Evolutionary conservation across 2,329 filamentous ascomycete species (phyloP).

Genomic region (Pseudocercospora pini-densiflorae): DNA sequence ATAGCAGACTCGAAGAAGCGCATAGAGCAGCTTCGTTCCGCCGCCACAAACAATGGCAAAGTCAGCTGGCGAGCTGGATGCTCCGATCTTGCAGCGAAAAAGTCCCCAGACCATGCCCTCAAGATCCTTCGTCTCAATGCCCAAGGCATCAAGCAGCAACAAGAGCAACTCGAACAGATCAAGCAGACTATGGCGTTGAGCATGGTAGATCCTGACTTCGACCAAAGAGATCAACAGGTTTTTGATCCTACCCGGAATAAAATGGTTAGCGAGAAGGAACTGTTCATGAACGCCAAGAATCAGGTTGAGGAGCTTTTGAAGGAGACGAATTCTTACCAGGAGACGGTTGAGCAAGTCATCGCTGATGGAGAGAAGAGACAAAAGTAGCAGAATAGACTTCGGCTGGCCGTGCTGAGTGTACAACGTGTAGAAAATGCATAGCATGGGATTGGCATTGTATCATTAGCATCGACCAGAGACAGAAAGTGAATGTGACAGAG

Average conservation of each 20-base stretch:
- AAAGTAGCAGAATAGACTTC: not conserved
- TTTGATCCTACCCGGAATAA: conserved; percentile 9
- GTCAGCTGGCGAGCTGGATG: conserved; percentile 14
- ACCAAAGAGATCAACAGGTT: conserved; percentile 2
- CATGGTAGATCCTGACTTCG: conserved; percentile 9
- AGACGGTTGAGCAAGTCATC: not conserved
- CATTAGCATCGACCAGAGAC: not conserved
- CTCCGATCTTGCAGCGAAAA: conserved; percentile 7
- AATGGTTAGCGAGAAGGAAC: conserved; percentile 19
- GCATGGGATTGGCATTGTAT: not conserved
- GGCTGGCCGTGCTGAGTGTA: not conserved
- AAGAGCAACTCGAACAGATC: not conserved
- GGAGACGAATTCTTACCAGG: not conserved
- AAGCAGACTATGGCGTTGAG: conserved; percentile 1
- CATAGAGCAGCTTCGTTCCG: conserved; percentile 12
- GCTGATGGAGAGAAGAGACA: conserved; percentile 7
- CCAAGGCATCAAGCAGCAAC: not conserved
- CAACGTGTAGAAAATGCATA: not conserved
- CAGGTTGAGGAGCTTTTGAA: not conserved
- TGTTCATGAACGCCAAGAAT: not conserved
- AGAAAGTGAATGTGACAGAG: not conserved
- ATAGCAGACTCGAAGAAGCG: conserved; percentile 21
- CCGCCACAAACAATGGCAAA: conserved; percentile 2
- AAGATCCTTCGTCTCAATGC: not conserved
- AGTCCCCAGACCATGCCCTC: not conserved